Conservation (phyloP, 139 green algal genomes). For the Picochlorum sp. region DNA sequence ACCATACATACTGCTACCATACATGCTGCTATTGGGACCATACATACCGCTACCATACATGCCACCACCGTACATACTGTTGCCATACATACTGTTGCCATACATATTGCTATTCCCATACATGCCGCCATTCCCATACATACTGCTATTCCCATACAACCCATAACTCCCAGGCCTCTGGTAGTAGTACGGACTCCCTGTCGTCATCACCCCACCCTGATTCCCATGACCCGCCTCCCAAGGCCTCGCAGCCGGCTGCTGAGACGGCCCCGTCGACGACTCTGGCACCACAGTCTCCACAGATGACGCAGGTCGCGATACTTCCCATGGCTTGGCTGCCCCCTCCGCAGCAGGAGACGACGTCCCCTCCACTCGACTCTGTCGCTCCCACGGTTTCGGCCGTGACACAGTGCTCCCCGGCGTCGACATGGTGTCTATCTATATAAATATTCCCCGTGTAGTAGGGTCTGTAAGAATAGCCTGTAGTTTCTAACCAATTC, state of each 20-base stretch:
- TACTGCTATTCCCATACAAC: constrained; percentile 5
- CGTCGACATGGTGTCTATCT: too few species aligned
- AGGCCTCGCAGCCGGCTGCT: neutral
- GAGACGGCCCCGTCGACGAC: neutral
- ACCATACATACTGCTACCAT: constrained; percentile 1
- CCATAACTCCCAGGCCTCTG: neutral
- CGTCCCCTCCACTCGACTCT: neutral
- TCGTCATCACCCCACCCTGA: too few species aligned
- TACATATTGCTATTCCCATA: neutral
- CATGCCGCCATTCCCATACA: neutral
- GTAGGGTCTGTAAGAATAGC: too few species aligned
- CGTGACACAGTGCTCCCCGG: constrained; percentile 7
- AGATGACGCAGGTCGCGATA: constrained; percentile 1
- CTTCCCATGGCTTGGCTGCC: constrained; percentile 59
- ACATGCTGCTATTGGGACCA: constrained; percentile 4
- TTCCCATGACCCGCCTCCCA: neutral
- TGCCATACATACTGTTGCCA: too few species aligned
- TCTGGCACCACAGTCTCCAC: neutral
- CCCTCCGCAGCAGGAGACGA: constrained; percentile 11
- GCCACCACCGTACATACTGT: neutral
- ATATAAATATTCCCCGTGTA: too few species aligned
- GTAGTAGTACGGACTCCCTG: neutral
- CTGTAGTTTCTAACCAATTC: too few species aligned
- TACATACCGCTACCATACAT: neutral
- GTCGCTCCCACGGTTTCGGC: constrained; percentile 44